These are phyloP conservation scores for Yarrowia divulgata DNA, from an alignment of 805 yeast genomes.

Conservation along the genomic window DNA sequence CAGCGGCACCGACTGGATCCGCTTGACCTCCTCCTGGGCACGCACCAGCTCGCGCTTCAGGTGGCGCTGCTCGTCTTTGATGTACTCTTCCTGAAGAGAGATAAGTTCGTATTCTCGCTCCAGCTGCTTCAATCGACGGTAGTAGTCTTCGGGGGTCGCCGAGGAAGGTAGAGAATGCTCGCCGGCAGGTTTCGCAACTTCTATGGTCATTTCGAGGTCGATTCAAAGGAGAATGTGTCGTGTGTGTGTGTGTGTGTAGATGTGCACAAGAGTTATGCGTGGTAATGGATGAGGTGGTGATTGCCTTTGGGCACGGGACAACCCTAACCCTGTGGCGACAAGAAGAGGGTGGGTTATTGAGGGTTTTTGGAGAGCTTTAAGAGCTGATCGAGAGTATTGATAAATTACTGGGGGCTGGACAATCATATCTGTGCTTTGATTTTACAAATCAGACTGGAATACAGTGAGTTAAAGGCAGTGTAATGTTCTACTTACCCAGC, in stretches of 20 bases:
- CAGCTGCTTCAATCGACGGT: constrained; percentile 81
- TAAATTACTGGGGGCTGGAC: too few relatives aligned
- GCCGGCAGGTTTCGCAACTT: constrained; percentile 28
- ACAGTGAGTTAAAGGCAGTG: too few relatives aligned
- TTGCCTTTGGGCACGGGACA: not conserved
- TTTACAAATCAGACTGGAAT: too few relatives aligned
- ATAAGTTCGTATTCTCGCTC: constrained; percentile 90
- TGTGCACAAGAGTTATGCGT: not conserved
- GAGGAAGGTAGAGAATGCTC: not conserved
- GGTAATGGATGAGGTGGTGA: constrained; percentile 21
- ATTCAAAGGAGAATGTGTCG: not conserved
- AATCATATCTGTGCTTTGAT: not conserved
- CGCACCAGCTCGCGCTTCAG: constrained; percentile 90
- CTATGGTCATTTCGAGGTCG: constrained; percentile 15
- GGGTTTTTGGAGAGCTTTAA: too few relatives aligned
- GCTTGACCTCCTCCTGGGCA: constrained; percentile 98
- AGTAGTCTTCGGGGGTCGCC: constrained; percentile 61
- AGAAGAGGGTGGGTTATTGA: not conserved
- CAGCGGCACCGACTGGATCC: constrained; percentile 95
- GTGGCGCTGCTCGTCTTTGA: constrained; percentile 97
- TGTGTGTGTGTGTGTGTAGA: constrained; percentile 1
- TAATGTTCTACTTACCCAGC: too few relatives aligned
- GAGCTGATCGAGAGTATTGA: too few relatives aligned
- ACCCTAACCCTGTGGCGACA: constrained; percentile 20
- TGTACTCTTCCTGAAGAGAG: constrained; percentile 90